A percentile compares a stretch with the other conserved stretches of the same genome.
Evolutionary conservation across 2,329 filamentous ascomycete species (phyloP).

Genomic region (Colletotrichum siamense): DNA sequence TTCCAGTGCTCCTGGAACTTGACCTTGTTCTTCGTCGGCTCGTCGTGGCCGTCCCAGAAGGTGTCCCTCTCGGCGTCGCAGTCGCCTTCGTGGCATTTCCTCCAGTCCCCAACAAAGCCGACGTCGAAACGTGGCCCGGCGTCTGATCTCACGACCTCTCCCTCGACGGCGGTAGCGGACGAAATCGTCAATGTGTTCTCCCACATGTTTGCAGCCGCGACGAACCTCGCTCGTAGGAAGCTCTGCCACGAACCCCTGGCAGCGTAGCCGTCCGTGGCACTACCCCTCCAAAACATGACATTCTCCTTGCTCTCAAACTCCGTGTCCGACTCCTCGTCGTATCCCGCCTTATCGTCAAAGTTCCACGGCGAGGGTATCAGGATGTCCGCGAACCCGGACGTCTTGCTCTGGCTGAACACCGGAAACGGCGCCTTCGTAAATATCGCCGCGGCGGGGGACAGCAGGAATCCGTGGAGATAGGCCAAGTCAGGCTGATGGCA

Average conservation of each 20-base stretch:
- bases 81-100: constrained; percentile 36
- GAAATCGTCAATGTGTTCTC: background rate
- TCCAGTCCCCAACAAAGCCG: constrained; percentile 43
- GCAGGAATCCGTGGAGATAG: constrained; percentile 57
- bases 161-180: constrained; percentile 10
- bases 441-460: constrained; percentile 38
- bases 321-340: constrained; percentile 42
- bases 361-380: constrained; percentile 41
- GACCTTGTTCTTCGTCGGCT: constrained; percentile 24
- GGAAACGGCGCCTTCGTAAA: constrained; percentile 49
- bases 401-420: constrained; percentile 61
- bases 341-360: constrained; percentile 41
- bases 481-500: constrained; percentile 55
- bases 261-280: constrained; percentile 56
- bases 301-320: constrained; percentile 54
- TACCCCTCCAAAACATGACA: constrained; percentile 59
- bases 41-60: constrained; percentile 33
- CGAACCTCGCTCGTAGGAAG: constrained; percentile 65
- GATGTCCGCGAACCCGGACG: constrained; percentile 60
- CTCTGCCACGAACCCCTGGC: constrained; percentile 58
- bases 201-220: constrained; percentile 50
- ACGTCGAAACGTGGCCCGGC: constrained; percentile 30
- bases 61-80: constrained; percentile 34
- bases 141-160: background rate
- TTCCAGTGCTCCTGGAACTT: constrained; percentile 41